Evolutionary conservation across 2,329 filamentous ascomycete species (phyloP).

Genomic region (Ophiobolus disseminans): DNA sequence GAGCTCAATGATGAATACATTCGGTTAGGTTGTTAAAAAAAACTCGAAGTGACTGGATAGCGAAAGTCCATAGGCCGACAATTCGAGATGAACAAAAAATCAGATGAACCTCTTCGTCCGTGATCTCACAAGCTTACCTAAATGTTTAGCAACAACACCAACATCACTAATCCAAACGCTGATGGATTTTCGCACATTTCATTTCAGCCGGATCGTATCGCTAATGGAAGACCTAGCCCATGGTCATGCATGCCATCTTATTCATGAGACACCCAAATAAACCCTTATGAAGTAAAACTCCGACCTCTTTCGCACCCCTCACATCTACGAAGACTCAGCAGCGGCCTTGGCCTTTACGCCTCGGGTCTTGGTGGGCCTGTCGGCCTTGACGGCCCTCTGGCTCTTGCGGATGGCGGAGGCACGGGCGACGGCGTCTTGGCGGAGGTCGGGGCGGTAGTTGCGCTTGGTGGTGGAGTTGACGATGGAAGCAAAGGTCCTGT

Average conservation of each 20-base stretch:
- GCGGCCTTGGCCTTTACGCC: conserved; percentile 82
- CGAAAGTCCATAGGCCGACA: too few species aligned
- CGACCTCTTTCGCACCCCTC: conserved; percentile 5
- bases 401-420: conserved; percentile 83
- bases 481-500: conserved; percentile 83
- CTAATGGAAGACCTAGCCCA: conserved; percentile 18
- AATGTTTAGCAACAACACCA: too few species aligned
- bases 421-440: conserved; percentile 76
- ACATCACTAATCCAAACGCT: too few species aligned
- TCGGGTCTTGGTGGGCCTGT: conserved; percentile 75
- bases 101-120: too few species aligned
- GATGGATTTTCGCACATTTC: conserved; percentile 25
- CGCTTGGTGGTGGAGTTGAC: conserved; percentile 82
- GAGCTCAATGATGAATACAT: too few species aligned
- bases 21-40: too few species aligned
- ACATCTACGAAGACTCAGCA: conserved; percentile 39
- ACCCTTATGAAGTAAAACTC: conserved; percentile 31
- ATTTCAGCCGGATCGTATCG: conserved; percentile 21
- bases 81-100: too few species aligned
- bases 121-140: too few species aligned
- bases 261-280: conserved; percentile 18
- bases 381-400: conserved; percentile 79
- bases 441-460: conserved; percentile 72
- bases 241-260: conserved; percentile 22
- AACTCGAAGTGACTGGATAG: too few species aligned